A percentile compares a stretch with the other conserved stretches of the same genome.
Evolutionary conservation across 768 basidiomycete genomes (phyloP).

Genomic region (Hortiboletus campestris): DNA sequence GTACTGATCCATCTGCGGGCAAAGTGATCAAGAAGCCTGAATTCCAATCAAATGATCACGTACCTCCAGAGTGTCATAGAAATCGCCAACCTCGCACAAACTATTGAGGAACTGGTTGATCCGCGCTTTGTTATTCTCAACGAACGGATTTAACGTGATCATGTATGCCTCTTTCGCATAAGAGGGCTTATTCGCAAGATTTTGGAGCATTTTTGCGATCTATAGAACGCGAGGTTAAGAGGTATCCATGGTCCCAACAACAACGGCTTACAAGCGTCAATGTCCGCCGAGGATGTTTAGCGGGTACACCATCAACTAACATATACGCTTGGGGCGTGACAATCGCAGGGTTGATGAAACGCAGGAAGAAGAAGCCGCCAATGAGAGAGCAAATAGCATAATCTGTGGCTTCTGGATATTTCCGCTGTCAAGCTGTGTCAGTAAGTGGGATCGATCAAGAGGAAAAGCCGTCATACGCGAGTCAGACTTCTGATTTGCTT

Average conservation of each 20-base stretch:
- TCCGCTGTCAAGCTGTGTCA: conserved; percentile 57
- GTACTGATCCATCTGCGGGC: conserved; percentile 95
- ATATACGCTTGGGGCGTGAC: conserved; percentile 99
- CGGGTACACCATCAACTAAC: conserved; percentile 97
- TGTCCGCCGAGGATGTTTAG: conserved; percentile 95
- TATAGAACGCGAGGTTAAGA: conserved; percentile 30
- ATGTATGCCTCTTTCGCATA: conserved; percentile 98
- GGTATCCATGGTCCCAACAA: not conserved
- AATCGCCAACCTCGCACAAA: conserved; percentile 97
- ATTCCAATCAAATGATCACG: conserved; percentile 15
- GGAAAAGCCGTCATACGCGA: conserved; percentile 52
- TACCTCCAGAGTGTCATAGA: conserved; percentile 98
- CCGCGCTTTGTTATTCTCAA: conserved; percentile 96
- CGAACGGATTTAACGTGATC: conserved; percentile 97
- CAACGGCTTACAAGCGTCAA: conserved; percentile 72
- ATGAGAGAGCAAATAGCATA: conserved; percentile 98
- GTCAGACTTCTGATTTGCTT: conserved; percentile 98
- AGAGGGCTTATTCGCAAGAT: conserved; percentile 97
- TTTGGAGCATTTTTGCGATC: conserved; percentile 99
- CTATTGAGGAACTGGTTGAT: conserved; percentile 98
- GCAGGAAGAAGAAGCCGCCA: conserved; percentile 99
- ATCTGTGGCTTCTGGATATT: conserved; percentile 98
- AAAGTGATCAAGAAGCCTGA: not conserved
- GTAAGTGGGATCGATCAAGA: not conserved
- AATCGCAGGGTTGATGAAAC: conserved; percentile 99